Conservation (phyloP, 2,329 filamentous ascomycete species). For the Sporothrix dimorphospora region DNA sequence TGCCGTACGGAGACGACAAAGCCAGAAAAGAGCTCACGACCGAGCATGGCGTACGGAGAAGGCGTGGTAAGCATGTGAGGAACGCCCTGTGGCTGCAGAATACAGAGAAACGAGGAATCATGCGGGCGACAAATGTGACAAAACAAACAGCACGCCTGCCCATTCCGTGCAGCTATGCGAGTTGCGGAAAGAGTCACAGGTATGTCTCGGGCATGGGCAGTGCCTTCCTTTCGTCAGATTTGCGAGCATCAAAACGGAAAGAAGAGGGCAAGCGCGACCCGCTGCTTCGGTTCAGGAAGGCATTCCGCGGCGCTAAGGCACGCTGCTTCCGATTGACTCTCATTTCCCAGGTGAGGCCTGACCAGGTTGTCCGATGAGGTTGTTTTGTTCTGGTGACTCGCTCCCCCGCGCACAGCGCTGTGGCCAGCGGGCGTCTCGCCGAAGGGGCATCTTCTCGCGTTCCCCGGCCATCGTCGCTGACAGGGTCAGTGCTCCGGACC, state of each 20-base stretch:
- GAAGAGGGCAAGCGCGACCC: slow-evolving; percentile 12
- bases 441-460: background rate
- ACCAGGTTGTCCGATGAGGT: background rate
- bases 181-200: background rate
- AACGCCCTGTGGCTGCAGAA: slow-evolving; percentile 2
- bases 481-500: background rate
- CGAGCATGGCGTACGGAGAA: background rate
- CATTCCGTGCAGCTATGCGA: background rate
- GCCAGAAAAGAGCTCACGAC: background rate
- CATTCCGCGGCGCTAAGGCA: slow-evolving; percentile 26
- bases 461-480: background rate
- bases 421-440: background rate
- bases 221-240: slow-evolving; percentile 19
- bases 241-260: background rate
- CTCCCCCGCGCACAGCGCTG: background rate
- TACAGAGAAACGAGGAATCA: background rate
- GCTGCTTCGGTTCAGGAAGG: slow-evolving; percentile 25
- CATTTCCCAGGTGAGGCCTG: slow-evolving; percentile 10
- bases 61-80: background rate
- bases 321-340: slow-evolving; percentile 7
- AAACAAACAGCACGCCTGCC: background rate
- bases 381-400: background rate
- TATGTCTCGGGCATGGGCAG: background rate
- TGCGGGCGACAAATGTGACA: background rate
- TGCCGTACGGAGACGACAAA: background rate